Evolutionary conservation across 257 asterid species (phyloP).

Genomic region (Ilex aquifolium): DNA sequence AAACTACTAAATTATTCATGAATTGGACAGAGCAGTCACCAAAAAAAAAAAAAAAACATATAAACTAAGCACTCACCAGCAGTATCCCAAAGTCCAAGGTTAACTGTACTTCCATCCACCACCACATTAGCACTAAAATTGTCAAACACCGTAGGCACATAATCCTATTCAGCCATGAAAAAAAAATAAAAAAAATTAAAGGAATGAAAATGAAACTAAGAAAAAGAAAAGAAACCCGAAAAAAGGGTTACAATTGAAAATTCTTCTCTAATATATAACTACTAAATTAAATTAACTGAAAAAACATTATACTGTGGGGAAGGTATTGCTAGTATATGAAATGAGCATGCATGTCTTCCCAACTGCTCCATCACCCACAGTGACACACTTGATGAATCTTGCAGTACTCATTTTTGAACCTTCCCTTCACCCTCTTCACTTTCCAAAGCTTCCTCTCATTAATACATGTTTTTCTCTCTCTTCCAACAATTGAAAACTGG

Average conservation of each 20-base stretch:
- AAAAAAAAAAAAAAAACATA: conserved; percentile 7
- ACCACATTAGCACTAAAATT: conserved; percentile 76
- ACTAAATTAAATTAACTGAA: not conserved
- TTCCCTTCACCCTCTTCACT: not conserved
- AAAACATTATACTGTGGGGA: conserved; percentile 2
- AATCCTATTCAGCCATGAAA: conserved; percentile 20
- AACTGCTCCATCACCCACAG: conserved; percentile 17
- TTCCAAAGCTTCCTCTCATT: not conserved
- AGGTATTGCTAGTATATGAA: conserved; percentile 11
- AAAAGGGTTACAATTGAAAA: too few species aligned
- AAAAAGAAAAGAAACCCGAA: not conserved
- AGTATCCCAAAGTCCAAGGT: conserved; percentile 83
- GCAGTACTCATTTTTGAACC: conserved; percentile 6
- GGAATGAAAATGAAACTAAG: not conserved
- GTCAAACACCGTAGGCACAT: conserved; percentile 76
- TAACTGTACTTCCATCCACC: conserved; percentile 64
- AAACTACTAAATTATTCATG: too few species aligned
- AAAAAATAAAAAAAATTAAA: not conserved
- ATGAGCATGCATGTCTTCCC: conserved; percentile 14
- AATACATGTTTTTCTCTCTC: not conserved
- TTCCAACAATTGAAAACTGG: not conserved
- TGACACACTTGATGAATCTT: conserved; percentile 12
- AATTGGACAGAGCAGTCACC: not conserved
- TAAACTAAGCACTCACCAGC: conserved; percentile 40
- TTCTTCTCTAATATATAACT: not conserved